A percentile compares a stretch with the other conserved stretches of the same genome.
Evolutionary conservation across 495 filamentous ascomycete species (phyloP).

Genomic region (Xylaria castorea): DNA sequence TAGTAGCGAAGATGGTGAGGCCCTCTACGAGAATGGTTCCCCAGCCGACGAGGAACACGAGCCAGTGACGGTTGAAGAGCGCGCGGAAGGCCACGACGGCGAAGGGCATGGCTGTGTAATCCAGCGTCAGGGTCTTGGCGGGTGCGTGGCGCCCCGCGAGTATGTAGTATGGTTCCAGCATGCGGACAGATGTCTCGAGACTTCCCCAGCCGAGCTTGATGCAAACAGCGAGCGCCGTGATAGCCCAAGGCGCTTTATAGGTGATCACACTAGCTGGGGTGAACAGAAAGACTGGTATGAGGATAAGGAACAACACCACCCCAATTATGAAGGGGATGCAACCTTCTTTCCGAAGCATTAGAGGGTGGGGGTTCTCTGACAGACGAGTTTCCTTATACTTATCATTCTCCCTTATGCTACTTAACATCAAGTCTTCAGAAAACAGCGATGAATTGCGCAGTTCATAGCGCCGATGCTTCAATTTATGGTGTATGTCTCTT

Average conservation of each 20-base stretch:
- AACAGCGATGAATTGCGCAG: conserved; percentile 71
- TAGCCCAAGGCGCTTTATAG: conserved; percentile 66
- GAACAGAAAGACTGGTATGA: conserved; percentile 66
- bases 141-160: conserved; percentile 68
- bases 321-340: conserved; percentile 63
- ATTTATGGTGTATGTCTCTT: conserved; percentile 68
- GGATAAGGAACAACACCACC: conserved; percentile 55
- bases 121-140: conserved; percentile 67
- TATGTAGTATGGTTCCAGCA: conserved; percentile 78
- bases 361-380: conserved; percentile 67
- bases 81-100: conserved; percentile 67
- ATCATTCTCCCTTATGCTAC: conserved; percentile 42
- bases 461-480: conserved; percentile 69
- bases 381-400: conserved; percentile 49
- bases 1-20: conserved; percentile 70
- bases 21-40: conserved; percentile 70
- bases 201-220: conserved; percentile 73
- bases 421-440: conserved; percentile 49
- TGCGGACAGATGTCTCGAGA: conserved; percentile 73
- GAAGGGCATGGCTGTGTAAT: conserved; percentile 74
- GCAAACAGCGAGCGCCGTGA: conserved; percentile 66
- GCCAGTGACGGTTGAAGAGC: conserved; percentile 65
- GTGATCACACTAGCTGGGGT: conserved; percentile 59
- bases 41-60: conserved; percentile 66
- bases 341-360: conserved; percentile 67